phyloP scores from a whole-genome alignment of 2,329 filamentous ascomycete genomes.

The Chaetomium olivaceum region DNA sequence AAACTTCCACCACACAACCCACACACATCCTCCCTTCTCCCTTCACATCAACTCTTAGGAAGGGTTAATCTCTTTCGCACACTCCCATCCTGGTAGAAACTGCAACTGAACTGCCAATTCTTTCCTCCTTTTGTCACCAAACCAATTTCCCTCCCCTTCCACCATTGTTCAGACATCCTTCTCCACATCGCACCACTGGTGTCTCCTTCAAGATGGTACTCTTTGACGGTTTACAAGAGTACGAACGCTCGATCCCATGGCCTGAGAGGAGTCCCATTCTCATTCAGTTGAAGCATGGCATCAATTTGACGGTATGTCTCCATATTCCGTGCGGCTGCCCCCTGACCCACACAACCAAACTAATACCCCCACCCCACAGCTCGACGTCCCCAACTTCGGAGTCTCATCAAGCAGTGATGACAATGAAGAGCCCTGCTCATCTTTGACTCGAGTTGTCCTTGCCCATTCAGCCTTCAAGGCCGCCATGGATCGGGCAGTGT shows the following conservation, averaged over 20 bases:
- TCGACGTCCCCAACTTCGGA: conserved; percentile 20
- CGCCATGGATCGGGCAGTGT: conserved; percentile 4
- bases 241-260: conserved; percentile 14
- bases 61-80: neutral
- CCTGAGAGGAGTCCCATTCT: conserved; percentile 9
- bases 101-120: neutral
- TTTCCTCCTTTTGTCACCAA: neutral
- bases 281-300: conserved; percentile 12
- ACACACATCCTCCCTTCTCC: neutral
- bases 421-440: neutral
- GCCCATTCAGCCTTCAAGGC: conserved; percentile 20
- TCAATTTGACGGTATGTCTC: conserved; percentile 5
- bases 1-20: neutral
- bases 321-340: neutral
- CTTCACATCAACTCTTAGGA: neutral
- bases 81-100: neutral
- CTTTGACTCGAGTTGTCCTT: conserved; percentile 7
- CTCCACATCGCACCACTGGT: neutral
- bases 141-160: neutral
- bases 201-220: conserved; percentile 6
- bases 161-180: neutral
- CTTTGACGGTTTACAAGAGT: conserved; percentile 9
- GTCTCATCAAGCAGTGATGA: neutral
- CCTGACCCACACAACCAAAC: neutral
- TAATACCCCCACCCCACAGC: neutral